Base-by-base conservation (phyloP, 257 asterid genomes). In the Lycium ferocissimum region DNA sequence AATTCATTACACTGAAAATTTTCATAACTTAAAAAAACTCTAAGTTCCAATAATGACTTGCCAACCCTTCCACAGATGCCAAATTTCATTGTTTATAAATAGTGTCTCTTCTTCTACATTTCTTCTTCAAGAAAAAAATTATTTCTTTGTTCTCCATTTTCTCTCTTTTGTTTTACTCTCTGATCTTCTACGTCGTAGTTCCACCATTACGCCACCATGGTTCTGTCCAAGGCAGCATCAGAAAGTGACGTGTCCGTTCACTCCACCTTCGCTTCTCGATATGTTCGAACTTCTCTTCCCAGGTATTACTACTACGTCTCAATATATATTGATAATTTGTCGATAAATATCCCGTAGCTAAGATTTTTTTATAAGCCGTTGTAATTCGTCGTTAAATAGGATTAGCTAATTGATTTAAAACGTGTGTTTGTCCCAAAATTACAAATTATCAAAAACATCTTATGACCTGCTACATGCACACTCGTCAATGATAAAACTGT, bases 221-320 rank as follows among this genome's bases (percentile, higher is more conserved):
- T 93, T 76, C 89, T 94, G 17, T 92, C 98, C 51, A 92, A 90
- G 83, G 79, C 94, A n/a, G 84, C 88, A 35, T 91, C 98, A 2
- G 83, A 90, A 14, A 75, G 91, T 37, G 98, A 93, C 35, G 90
- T 85, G 35, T 93, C 98, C 83, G 9, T 96, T 40, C 94, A 90
- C 88, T 92, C 95, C 3, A 94, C 99, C 0, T 96, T 96, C 57
- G 98, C 97, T 1, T 96, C 99, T n/a, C 91, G 98, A 51, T 96
- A 96, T 40, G 98, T 94, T 40, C 91, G 93, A 3, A 81, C 92
- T 82, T 66, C 93, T 4, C 97, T 96, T 63, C 99, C 99, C 43
- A 86, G 97, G 98, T 95, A 88, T 37, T 2, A 13, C n/a, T 59
- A 37, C 2, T 17, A 43, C 9, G 2, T 40, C 45, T 40, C 45